Evolutionary conservation across 306 rosid genomes (phyloP), one percentile per base, ranked within the genome.

Genomic region (Psophocarpus tetragonolobus): DNA sequence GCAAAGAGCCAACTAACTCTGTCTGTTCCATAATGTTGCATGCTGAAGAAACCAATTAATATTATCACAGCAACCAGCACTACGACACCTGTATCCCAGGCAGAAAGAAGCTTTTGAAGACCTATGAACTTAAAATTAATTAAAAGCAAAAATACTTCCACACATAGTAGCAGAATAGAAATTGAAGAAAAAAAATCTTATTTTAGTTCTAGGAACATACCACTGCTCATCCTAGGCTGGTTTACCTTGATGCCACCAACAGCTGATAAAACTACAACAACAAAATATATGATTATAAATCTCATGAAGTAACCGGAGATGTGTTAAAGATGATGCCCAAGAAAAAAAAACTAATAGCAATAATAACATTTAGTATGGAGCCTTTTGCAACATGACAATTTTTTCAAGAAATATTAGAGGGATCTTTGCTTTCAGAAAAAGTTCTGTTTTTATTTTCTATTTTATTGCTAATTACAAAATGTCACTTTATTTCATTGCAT

Each of bases 1-100:
- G 99, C 99, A 85, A 96, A 96, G 84, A 96, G 99, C 99, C 99
- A 96, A 79, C 98, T 91, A 82, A 96, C 99, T 87, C 72, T 92
- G 75, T 96, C 99, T 38, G 97, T 96, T 20, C 99, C 99, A 68
- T 90, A 91, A 75, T 91, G 98, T 81, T 96, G 99, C 91, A 96
- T 41, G 85, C 99, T 92, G 87, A 96, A 96, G 84, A 96, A 67
- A 15, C 97, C 97, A 29, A 91, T 81, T 84, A 96, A 77, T 86
- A 91, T 90, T 57, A 92, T 80, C 57, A 90, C 99, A 5, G 99
- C 98, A 84, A 96, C 92, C 60, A 93, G 67, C 80, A 92, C 92
- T 68, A 91, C 93, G 17, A 86, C 87, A 86, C 85, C 99, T 95
- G 94, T 58, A 47, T 58, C 73, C 75, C 76, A 86, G 23, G 76